A percentile compares a stretch with the other conserved stretches of the same genome.
These are phyloP conservation scores for Eucalyptus rudis DNA, from an alignment of 345 rosid species.

Conservation along the genomic window DNA sequence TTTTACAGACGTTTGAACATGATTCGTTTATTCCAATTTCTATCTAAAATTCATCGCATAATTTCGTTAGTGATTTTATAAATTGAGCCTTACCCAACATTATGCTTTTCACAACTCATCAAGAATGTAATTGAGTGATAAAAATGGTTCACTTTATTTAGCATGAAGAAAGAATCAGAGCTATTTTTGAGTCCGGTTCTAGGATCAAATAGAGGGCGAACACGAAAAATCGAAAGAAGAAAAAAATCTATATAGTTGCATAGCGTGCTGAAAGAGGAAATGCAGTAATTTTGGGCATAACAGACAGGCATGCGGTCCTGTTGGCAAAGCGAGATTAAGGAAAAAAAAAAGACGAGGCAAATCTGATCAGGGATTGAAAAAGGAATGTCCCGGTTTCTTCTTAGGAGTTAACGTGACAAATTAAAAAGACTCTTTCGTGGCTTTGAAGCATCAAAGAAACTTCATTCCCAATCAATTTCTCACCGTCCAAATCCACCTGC, in stretches of 20 bases:
- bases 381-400: not conserved
- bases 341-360: not conserved
- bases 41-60: not conserved
- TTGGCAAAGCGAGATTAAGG: no score
- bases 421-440: not conserved
- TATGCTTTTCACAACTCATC: not conserved
- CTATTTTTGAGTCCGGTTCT: not conserved
- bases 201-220: not conserved
- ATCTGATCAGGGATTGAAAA: not conserved
- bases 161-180: not conserved
- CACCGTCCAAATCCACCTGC: not conserved
- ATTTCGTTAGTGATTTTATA: not conserved
- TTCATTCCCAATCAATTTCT: not conserved
- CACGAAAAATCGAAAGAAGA: not conserved
- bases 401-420: not conserved
- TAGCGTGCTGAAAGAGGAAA: not conserved
- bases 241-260: not conserved
- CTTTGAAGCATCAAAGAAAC: not conserved
- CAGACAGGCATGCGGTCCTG: not conserved
- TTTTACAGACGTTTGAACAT: not conserved
- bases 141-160: not conserved
- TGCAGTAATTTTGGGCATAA: not conserved
- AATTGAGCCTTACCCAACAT: not conserved
- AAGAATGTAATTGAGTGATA: not conserved
- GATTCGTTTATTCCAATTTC: not conserved